phyloP scores from a whole-genome alignment of 352 stramenopile genomes.

The Pythium monospermum region DNA sequence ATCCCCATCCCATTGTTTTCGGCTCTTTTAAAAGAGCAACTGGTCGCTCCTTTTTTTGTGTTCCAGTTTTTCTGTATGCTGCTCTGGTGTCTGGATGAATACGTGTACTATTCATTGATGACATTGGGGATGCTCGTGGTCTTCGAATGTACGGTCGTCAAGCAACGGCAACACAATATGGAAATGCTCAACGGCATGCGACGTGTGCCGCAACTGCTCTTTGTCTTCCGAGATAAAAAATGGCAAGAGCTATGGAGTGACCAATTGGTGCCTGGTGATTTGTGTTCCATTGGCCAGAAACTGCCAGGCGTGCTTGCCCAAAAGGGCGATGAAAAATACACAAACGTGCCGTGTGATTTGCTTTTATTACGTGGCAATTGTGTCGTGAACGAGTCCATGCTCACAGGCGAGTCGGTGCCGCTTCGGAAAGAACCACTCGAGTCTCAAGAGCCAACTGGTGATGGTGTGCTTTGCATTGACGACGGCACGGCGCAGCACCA shows the following conservation, averaged over 20 bases:
- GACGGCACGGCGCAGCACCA: constrained; percentile 28
- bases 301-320: constrained; percentile 10
- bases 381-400: constrained; percentile 95
- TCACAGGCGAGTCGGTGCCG: constrained; percentile 94
- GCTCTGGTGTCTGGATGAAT: constrained; percentile 96
- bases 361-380: constrained; percentile 87
- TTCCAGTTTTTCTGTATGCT: constrained; percentile 96
- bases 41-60: constrained; percentile 95
- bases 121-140: constrained; percentile 93
- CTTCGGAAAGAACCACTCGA: constrained; percentile 91
- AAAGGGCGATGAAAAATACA: constrained; percentile 16
- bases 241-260: constrained; percentile 64
- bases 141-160: constrained; percentile 92
- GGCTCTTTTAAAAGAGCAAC: constrained; percentile 88
- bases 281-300: constrained; percentile 72
- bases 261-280: constrained; percentile 78
- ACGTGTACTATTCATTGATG: constrained; percentile 96
- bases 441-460: constrained; percentile 11
- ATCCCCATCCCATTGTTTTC: constrained; percentile 85
- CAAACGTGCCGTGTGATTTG: constrained; percentile 84
- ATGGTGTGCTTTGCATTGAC: constrained; percentile 20
- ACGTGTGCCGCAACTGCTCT: constrained; percentile 47
- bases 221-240: constrained; percentile 70
- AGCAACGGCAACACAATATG: constrained; percentile 87
- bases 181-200: constrained; percentile 87